Evolutionary conservation across 2,329 filamentous ascomycete genomes (phyloP).

Genomic region (Emmonsiellopsis sp.): DNA sequence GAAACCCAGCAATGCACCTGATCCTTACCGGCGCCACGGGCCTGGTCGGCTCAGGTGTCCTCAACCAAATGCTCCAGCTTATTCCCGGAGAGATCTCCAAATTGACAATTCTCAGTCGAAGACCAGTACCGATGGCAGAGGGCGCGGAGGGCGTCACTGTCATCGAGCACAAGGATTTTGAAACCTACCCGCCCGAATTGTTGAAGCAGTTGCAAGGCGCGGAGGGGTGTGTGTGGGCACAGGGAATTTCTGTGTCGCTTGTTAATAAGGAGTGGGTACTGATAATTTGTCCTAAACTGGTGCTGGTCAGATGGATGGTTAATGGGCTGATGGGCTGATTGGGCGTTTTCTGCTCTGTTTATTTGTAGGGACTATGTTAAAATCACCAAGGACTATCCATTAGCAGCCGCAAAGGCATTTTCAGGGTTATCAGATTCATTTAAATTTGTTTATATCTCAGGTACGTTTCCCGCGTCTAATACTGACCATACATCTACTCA

Average conservation of each 20-base stretch:
- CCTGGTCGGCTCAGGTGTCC: slow-evolving; percentile 52
- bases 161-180: slow-evolving; percentile 61
- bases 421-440: slow-evolving; percentile 46
- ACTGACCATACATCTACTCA: background rate
- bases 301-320: too few relatives aligned
- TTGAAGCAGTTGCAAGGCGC: slow-evolving; percentile 55
- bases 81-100: slow-evolving; percentile 45
- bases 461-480: slow-evolving; percentile 33
- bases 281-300: background rate
- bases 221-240: slow-evolving; percentile 63
- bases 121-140: slow-evolving; percentile 55
- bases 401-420: slow-evolving; percentile 57
- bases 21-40: slow-evolving; percentile 62
- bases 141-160: slow-evolving; percentile 45
- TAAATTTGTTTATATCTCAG: slow-evolving; percentile 64
- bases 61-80: slow-evolving; percentile 50
- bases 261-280: slow-evolving; percentile 49
- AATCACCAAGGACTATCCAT: slow-evolving; percentile 59
- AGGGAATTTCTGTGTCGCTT: slow-evolving; percentile 54
- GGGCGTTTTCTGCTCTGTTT: too few relatives aligned
- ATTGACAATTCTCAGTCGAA: slow-evolving; percentile 59
- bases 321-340: too few relatives aligned
- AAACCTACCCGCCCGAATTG: slow-evolving; percentile 48
- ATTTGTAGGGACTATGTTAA: slow-evolving; percentile 49
- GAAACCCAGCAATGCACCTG: slow-evolving; percentile 26